Evolutionary conservation across 2,329 filamentous ascomycete genomes (phyloP).

Genomic region (Exophiala bonariae): DNA sequence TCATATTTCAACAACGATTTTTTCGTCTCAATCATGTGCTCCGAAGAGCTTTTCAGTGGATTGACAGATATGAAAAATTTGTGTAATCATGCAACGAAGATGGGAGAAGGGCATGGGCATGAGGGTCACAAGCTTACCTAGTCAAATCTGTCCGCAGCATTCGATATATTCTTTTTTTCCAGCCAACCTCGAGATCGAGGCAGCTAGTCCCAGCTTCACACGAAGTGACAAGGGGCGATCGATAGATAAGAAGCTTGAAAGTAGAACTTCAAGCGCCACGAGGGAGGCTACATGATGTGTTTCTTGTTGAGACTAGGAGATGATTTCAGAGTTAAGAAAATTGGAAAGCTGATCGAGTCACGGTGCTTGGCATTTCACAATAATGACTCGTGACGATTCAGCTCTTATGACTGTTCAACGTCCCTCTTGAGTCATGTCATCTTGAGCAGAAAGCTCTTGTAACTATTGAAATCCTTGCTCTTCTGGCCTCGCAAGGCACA

Average conservation of each 20-base stretch:
- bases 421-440: no score
- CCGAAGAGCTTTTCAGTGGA: slow-evolving; percentile 65
- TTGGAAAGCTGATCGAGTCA: background rate
- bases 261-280: background rate
- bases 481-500: no score
- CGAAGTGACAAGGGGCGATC: background rate
- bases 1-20: slow-evolving; percentile 49
- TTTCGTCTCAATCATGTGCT: slow-evolving; percentile 49
- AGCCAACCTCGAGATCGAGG: background rate
- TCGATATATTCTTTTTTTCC: background rate
- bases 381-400: no score
- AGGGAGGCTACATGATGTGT: slow-evolving; percentile 1
- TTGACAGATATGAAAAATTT: slow-evolving; percentile 73
- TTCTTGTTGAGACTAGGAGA: background rate
- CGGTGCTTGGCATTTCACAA: background rate
- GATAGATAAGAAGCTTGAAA: background rate
- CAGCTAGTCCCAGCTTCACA: background rate
- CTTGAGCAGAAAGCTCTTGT: no score
- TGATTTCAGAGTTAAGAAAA: background rate
- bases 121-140: no score
- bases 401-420: no score
- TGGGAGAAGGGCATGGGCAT: no score
- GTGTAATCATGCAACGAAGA: slow-evolving; percentile 60
- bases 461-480: no score
- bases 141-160: no score